Evolutionary conservation across 2,329 filamentous ascomycete genomes (phyloP).

Genomic region (Paraconiothyrium sp.): DNA sequence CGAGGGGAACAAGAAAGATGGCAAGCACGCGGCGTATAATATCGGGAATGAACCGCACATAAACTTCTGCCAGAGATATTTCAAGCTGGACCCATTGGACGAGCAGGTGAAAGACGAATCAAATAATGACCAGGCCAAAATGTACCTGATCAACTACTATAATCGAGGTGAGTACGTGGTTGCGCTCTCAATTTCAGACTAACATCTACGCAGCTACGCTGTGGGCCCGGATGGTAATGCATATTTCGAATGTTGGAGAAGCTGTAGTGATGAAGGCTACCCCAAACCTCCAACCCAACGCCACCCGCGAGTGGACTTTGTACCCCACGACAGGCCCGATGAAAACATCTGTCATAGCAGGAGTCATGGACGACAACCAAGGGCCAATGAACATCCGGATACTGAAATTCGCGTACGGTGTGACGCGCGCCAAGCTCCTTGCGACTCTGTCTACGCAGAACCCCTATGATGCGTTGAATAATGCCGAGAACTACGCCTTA

Average conservation of each 20-base stretch:
- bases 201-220: slow-evolving; percentile 30
- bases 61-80: slow-evolving; percentile 45
- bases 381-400: slow-evolving; percentile 32
- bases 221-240: slow-evolving; percentile 50
- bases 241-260: slow-evolving; percentile 40
- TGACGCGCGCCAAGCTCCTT: slow-evolving; percentile 43
- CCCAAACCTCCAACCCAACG: slow-evolving; percentile 27
- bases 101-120: slow-evolving; percentile 35
- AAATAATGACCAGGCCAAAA: slow-evolving; percentile 32
- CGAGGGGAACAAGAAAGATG: slow-evolving; percentile 38
- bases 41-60: slow-evolving; percentile 48
- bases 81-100: slow-evolving; percentile 36
- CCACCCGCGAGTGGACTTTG: slow-evolving; percentile 34
- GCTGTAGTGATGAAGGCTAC: slow-evolving; percentile 35
- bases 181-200: not conserved
- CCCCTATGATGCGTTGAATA: slow-evolving; percentile 45
- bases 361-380: slow-evolving; percentile 39
- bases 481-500: slow-evolving; percentile 47
- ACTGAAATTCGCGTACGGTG: slow-evolving; percentile 47
- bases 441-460: slow-evolving; percentile 42
- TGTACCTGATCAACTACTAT: slow-evolving; percentile 42
- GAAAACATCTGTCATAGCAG: slow-evolving; percentile 46
- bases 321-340: slow-evolving; percentile 33
- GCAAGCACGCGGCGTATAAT: slow-evolving; percentile 44
- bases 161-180: slow-evolving; percentile 34